phyloP scores from a whole-genome alignment of 345 rosid species.

The Melastoma malabathricum region DNA sequence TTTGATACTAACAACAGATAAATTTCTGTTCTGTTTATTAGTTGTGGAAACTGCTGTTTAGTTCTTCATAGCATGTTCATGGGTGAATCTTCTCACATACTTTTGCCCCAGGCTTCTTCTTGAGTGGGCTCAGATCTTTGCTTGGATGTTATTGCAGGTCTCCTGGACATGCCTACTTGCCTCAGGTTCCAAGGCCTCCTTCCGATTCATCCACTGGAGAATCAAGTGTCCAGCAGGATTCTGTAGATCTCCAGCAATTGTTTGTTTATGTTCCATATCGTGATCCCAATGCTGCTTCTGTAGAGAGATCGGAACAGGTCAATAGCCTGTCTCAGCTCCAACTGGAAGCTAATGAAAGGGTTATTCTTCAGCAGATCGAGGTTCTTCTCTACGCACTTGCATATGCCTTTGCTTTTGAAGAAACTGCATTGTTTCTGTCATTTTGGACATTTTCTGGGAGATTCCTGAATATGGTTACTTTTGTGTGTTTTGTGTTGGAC shows the following conservation, averaged over 20 bases:
- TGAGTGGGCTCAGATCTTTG: constrained; percentile 1
- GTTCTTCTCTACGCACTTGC: constrained; percentile 15
- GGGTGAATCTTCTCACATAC: no score
- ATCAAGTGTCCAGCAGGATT: constrained; percentile 18
- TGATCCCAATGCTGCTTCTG: constrained; percentile 15
- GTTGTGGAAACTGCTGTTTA: no score
- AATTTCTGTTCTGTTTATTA: no score
- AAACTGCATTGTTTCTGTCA: no score
- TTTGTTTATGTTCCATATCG: constrained; percentile 30
- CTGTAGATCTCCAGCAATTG: constrained; percentile 8
- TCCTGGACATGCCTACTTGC: constrained; percentile 2
- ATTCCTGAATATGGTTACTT: no score
- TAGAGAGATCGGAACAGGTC: constrained; percentile 11
- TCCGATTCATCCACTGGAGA: constrained; percentile 15
- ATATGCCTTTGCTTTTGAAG: no score
- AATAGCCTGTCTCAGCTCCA: constrained; percentile 15
- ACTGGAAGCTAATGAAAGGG: constrained; percentile 41
- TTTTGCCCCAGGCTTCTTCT: not conserved
- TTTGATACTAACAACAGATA: no score
- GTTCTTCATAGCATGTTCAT: no score
- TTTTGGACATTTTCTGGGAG: no score
- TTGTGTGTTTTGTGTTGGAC: not conserved
- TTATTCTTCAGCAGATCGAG: constrained; percentile 57
- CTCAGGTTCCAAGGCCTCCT: constrained; percentile 9
- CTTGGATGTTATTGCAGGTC: constrained; percentile 6